Conservation (phyloP, 163 green algal species). For the Scenedesmus sp. region DNA sequence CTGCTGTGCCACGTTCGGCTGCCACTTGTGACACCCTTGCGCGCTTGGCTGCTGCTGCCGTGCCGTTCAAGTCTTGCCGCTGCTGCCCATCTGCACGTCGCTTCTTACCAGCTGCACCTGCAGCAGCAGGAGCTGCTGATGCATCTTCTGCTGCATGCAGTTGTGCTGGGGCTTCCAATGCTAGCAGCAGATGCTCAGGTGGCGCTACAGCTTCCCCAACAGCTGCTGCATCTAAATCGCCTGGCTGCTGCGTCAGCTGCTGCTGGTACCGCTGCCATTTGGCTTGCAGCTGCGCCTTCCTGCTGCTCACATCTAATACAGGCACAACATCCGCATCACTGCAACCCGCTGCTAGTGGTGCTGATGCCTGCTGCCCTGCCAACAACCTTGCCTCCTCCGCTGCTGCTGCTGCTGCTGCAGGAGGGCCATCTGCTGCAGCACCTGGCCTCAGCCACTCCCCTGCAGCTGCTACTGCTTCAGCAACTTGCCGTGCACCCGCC, state of each 20-base stretch:
- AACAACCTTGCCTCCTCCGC: background rate
- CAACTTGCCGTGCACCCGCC: background rate
- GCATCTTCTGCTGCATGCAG: background rate
- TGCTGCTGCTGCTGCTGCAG: constrained; percentile 12
- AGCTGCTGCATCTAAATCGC: background rate
- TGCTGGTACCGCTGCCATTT: constrained; percentile 36
- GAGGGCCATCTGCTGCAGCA: background rate
- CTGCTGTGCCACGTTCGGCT: background rate
- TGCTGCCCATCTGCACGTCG: background rate
- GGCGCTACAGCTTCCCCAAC: background rate
- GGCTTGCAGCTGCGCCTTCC: background rate
- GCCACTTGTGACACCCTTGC: background rate
- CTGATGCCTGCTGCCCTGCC: background rate
- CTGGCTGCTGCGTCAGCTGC: background rate
- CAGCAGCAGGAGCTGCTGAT: background rate
- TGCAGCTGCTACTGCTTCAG: constrained; percentile 1
- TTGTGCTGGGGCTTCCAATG: background rate
- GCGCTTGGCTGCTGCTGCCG: constrained; percentile 2
- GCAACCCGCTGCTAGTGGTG: background rate
- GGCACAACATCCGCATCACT: background rate
- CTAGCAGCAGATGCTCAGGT: background rate
- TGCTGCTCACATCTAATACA: background rate
- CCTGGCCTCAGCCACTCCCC: constrained; percentile 15
- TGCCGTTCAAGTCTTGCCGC: background rate
- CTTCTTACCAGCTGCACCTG: background rate